Evolutionary conservation across 768 basidiomycete genomes (phyloP).

Genomic region (Leccinum subtestaceum): DNA sequence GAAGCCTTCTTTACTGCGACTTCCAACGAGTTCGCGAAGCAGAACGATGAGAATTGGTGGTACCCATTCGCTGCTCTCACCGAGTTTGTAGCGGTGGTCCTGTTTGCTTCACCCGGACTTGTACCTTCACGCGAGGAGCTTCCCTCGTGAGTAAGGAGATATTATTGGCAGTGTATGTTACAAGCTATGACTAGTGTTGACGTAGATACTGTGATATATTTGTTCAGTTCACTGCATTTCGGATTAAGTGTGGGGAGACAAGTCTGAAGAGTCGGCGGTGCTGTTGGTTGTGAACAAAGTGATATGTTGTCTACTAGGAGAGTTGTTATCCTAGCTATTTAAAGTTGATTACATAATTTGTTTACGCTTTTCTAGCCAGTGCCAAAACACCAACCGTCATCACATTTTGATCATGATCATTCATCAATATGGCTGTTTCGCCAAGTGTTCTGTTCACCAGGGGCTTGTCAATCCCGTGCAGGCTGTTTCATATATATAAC

Average conservation of each 20-base stretch:
- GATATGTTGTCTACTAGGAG: too few species aligned
- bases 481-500: slow-evolving; percentile 16
- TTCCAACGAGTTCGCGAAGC: slow-evolving; percentile 13
- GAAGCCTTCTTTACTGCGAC: slow-evolving; percentile 32
- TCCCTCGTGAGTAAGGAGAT: slow-evolving; percentile 14
- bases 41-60: slow-evolving; percentile 32
- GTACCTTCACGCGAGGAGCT: slow-evolving; percentile 31
- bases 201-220: not conserved
- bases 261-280: too few species aligned
- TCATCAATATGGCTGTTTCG: slow-evolving; percentile 4
- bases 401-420: not conserved
- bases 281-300: too few species aligned
- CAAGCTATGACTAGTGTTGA: not conserved
- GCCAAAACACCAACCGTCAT: not conserved
- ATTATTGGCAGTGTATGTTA: not conserved
- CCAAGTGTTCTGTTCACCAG: not conserved
- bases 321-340: too few species aligned
- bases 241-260: not conserved
- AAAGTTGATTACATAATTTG: too few species aligned
- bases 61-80: slow-evolving; percentile 34
- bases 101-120: slow-evolving; percentile 33
- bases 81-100: slow-evolving; percentile 30
- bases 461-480: not conserved
- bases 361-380: too few species aligned
- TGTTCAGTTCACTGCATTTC: not conserved